phyloP scores from a whole-genome alignment of 306 rosid genomes.

The Cucurbita argyrosperma region DNA sequence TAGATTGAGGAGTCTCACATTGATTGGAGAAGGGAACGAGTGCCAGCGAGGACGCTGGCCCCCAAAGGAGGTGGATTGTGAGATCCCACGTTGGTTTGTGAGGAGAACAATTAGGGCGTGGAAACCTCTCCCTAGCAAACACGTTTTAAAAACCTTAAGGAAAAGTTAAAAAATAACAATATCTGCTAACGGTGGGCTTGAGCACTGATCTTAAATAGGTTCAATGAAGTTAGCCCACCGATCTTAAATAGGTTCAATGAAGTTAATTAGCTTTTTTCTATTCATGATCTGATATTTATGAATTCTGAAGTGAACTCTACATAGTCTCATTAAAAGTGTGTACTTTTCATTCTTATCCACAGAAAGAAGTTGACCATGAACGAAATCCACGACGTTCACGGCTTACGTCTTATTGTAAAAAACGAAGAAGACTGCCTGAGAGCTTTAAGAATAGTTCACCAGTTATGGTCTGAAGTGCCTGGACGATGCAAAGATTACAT shows the following conservation, averaged over 20 bases:
- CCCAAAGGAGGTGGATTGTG: no score
- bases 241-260: neutral
- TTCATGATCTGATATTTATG: neutral
- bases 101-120: no score
- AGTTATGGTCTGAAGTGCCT: constrained; percentile 70
- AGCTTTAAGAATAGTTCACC: constrained; percentile 59
- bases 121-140: no score
- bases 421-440: constrained; percentile 79
- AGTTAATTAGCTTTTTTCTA: neutral
- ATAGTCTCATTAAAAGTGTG: neutral
- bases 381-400: constrained; percentile 86
- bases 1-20: no score
- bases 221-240: neutral
- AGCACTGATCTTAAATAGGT: neutral
- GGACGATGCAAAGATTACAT: constrained; percentile 88
- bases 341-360: constrained; percentile 4
- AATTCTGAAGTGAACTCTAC: neutral
- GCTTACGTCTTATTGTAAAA: constrained; percentile 78
- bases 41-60: no score
- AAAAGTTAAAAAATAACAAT: no score
- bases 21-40: no score
- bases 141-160: no score
- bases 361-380: constrained; percentile 74
- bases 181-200: no score
- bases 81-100: no score